Evolutionary conservation across 768 basidiomycete genomes (phyloP), one percentile per base, ranked within the genome.

Genomic region (Stropharia rugosoannulata): DNA sequence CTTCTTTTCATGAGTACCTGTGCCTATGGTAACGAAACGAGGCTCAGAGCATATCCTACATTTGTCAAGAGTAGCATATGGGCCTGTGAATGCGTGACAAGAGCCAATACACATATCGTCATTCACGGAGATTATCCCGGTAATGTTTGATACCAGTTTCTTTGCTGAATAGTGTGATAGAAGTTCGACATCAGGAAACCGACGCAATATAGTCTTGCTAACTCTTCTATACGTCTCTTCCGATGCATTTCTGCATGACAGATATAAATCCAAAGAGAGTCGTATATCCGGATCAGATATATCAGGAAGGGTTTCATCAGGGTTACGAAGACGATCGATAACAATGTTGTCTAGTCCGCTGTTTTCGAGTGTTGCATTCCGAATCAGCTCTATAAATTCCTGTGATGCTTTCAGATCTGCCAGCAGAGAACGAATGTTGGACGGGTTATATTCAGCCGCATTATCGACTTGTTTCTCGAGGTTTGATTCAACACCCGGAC

Each of bases 21-120:
- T 22, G 22, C 22, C 22, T 22, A 22, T 22, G 22, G 44, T 32
- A 25, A 49, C 32, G 32, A 59, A 60, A 10, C 65, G 43, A 1
- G 71, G 62, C 37, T 72, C 62, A 0, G 48, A 44, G 55, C 78
- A 81, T 0, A 82, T 0, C 16, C 3, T 0, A 69, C 52, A 0
- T 66, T 27, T 1, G 22, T 50, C 45, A n/a, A 67, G 75, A 0
- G 22, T 22, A 22, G 22, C 22, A 22, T 22, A 22, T 22, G 73
- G 75, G 0, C 79, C 75, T 0, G 72, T 76, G 50, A 66, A 81
- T 0, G 72, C 73, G 13, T 68, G 32, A 55, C 80, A 81, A 0
- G 70, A 67, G 6, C 77, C 70, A 0, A 66, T 56, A 40, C 79
- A 82, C 76, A 80, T 81, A 53, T 80, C 68, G 5, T 69, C 49